Base-by-base conservation (phyloP, 129 eudicot genomes). In the Calendula officinalis region DNA sequence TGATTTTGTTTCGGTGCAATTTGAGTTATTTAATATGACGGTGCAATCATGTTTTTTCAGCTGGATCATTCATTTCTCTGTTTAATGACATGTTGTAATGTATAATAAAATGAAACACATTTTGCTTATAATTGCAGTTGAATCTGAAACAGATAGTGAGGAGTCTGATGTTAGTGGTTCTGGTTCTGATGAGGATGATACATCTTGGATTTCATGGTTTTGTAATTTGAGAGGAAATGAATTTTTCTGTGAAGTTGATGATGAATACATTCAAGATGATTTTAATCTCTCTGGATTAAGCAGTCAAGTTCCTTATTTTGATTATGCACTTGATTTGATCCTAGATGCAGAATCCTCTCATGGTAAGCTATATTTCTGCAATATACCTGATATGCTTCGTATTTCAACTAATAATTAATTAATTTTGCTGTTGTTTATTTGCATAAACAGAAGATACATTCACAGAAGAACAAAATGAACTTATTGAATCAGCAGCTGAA, bases 401-500 rank as follows among this genome's bases (percentile, higher is more conserved):
- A 32, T 8, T 22, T 44, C 46, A 7, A 3, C 33, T 63, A 34
- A 47, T 33, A 22, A 22, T 22, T 22, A 22, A 22, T 22, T 22
- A 22, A 34, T 30, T 45, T 17, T n/a, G 27, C 41, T 30, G 11
- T 34, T 69, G 69, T 46, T 45, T 68, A 56, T 49, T 73, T 57
- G 34, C 9, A 40, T 77, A 49, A 57, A 8, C 74, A 83, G 94
- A 88, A 67, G 97, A 89, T 66, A 82, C 78, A 83, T 85, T 83
- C 67, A 89, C 94, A 34, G 97, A 89, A 73, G 97, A 89, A 66
- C 97, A 89, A 70, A 89, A 89, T 56, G 97, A 89, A 44, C 67
- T 89, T 72, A 87, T 89, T 56, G 97, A 89, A 77, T 89, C 97
- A 44, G 97, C 97, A 66, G 97, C 94, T 8, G 97, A 89, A 80